phyloP scores from a whole-genome alignment of 1,139 yeast genomes.

The Yamadazyma dushanensis region DNA sequence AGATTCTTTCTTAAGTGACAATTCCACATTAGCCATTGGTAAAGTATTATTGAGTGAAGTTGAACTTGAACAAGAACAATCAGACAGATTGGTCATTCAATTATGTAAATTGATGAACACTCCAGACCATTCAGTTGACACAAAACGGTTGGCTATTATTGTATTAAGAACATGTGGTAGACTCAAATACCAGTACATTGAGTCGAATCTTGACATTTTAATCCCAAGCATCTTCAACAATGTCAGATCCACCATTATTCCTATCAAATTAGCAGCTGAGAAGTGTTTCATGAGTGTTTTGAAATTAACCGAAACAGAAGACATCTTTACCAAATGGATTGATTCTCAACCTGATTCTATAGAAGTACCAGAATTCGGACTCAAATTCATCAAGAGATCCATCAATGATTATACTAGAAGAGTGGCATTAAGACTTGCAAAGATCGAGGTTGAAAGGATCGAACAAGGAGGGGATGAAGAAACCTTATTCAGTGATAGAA shows the following conservation, averaged over 20 bases:
- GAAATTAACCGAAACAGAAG: slow-evolving; percentile 68
- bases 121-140: slow-evolving; percentile 68
- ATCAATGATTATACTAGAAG: slow-evolving; percentile 86
- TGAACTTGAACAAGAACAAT: slow-evolving; percentile 25
- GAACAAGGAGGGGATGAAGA: slow-evolving; percentile 92
- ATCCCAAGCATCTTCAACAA: slow-evolving; percentile 79
- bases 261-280: slow-evolving; percentile 93
- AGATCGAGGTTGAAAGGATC: slow-evolving; percentile 81
- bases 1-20: slow-evolving; percentile 65
- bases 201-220: slow-evolving; percentile 54
- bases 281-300: slow-evolving; percentile 80
- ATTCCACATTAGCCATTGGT: slow-evolving; percentile 81
- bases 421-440: slow-evolving; percentile 81
- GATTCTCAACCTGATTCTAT: slow-evolving; percentile 24
- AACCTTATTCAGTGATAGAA: slow-evolving; percentile 77
- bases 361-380: slow-evolving; percentile 41
- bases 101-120: slow-evolving; percentile 49
- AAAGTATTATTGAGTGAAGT: slow-evolving; percentile 56
- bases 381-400: slow-evolving; percentile 65
- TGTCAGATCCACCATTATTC: slow-evolving; percentile 82
- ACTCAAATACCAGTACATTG: slow-evolving; percentile 50
- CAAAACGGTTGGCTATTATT: slow-evolving; percentile 77
- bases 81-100: slow-evolving; percentile 41
- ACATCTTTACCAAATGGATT: slow-evolving; percentile 69
- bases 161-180: slow-evolving; percentile 76